A percentile compares a stretch with the other conserved stretches of the same genome.
phyloP scores from a whole-genome alignment of 2,329 filamentous ascomycete species.

The Penicillium sp. region DNA sequence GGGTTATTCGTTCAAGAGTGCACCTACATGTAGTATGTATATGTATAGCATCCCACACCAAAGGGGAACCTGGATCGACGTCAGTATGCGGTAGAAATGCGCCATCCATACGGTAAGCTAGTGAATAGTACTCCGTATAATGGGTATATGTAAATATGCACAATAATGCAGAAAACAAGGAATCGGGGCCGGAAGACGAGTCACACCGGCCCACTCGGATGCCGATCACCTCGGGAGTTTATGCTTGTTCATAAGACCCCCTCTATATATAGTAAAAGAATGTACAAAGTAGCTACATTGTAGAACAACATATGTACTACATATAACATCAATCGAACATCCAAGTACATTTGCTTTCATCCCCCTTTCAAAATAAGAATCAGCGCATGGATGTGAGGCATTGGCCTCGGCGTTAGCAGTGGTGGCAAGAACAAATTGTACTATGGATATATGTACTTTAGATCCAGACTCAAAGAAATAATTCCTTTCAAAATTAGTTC shows the following conservation, averaged over 20 bases:
- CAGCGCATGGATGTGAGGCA: neutral
- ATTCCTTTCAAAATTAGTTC: neutral
- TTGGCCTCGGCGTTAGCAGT: neutral
- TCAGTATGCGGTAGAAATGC: neutral
- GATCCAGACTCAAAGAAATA: neutral
- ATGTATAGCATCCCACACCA: neutral
- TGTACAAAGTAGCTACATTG: neutral
- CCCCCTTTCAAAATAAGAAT: neutral
- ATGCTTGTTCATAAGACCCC: neutral
- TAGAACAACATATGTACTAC: no score
- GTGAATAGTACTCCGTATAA: neutral
- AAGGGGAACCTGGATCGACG: neutral
- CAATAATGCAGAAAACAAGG: slow-evolving; percentile 1
- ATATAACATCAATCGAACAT: neutral
- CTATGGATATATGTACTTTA: neutral
- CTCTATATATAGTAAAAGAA: neutral
- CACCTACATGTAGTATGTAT: neutral
- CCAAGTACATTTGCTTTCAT: neutral
- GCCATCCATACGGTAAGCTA: neutral
- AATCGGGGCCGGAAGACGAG: neutral
- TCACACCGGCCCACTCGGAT: neutral
- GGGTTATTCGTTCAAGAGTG: neutral
- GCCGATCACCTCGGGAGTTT: slow-evolving; percentile 1
- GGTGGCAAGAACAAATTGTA: neutral
- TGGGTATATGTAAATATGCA: neutral